Base-by-base conservation (phyloP, 495 filamentous ascomycete species). In the Neurospora hispaniola region DNA sequence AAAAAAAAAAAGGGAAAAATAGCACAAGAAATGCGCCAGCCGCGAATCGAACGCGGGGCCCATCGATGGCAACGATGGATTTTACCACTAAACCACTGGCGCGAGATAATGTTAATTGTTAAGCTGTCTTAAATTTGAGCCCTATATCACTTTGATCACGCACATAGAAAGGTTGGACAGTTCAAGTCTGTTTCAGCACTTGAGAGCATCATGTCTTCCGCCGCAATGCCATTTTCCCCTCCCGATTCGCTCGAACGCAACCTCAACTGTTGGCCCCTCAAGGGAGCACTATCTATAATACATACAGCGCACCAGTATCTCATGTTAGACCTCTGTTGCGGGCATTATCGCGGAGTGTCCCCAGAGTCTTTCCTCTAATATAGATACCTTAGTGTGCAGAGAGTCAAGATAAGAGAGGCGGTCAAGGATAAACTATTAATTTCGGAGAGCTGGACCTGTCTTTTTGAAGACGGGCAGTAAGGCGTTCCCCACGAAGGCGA, bases 1-100 rank as follows among this genome's bases (percentile, higher is more conserved):
- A n/a, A n/a, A n/a, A n/a, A n/a, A n/a, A n/a, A n/a, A n/a, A n/a
- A n/a, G n/a, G n/a, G n/a, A n/a, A n/a, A 59, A 59, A 62, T 9
- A 4, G 23, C 23, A 75, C 71, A 75, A 75, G 71, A 75, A 75
- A 79, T 82, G 82, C 82, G 79, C 80, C 79, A 83, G 81, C 82
- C 82, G 82, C 79, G 82, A 84, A 84, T 84, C 82, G 83, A 84
- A 84, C 83, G 78, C 83, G 83, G 83, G 83, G 83, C 83, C 81
- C 82, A 84, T 84, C 82, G 82, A 84, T 84, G 82, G 82, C 82
- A 84, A 84, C 82, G 82, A 84, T 84, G 82, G 81, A 84, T 84
- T 84, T 84, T 84, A 84, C 82, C 82, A 84, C 82, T 84, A 84
- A 84, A 84, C 81, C 82, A 84, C 82, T 82, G 79, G 48, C 48